These are phyloP conservation scores for Penicillium maclennaniae DNA, from an alignment of 495 filamentous ascomycete genomes.

Conservation along the genomic window DNA sequence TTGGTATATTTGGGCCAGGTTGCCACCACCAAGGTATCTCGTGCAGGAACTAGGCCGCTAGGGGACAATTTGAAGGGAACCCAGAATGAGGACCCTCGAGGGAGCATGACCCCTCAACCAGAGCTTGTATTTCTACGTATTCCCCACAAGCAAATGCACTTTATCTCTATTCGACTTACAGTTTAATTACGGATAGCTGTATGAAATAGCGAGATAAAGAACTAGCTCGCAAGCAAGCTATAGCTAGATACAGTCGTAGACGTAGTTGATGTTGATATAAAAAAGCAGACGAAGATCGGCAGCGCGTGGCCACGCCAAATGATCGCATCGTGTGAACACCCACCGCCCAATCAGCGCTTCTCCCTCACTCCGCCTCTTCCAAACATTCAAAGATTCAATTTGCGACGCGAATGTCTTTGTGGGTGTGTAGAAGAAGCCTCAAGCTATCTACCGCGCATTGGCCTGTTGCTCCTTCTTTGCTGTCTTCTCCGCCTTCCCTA, in stretches of 20 bases:
- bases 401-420: conserved; percentile 17
- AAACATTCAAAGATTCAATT: neutral
- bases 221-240: no score
- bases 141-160: neutral
- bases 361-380: conserved; percentile 14
- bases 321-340: conserved; percentile 18
- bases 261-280: neutral
- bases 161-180: neutral
- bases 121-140: neutral
- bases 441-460: neutral
- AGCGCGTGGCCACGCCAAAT: conserved; percentile 17
- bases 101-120: neutral
- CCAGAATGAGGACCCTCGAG: neutral
- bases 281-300: neutral
- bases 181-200: neutral
- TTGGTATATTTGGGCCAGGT: neutral
- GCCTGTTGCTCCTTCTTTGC: conserved; percentile 5
- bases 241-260: no score
- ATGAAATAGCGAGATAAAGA: neutral
- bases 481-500: conserved; percentile 3
- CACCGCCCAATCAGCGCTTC: conserved; percentile 13
- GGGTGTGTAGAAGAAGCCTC: conserved; percentile 8
- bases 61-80: neutral
- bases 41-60: neutral
- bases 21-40: neutral